Evolutionary conservation across 768 basidiomycete species (phyloP).

Genomic region (Albatrellus ellisii): DNA sequence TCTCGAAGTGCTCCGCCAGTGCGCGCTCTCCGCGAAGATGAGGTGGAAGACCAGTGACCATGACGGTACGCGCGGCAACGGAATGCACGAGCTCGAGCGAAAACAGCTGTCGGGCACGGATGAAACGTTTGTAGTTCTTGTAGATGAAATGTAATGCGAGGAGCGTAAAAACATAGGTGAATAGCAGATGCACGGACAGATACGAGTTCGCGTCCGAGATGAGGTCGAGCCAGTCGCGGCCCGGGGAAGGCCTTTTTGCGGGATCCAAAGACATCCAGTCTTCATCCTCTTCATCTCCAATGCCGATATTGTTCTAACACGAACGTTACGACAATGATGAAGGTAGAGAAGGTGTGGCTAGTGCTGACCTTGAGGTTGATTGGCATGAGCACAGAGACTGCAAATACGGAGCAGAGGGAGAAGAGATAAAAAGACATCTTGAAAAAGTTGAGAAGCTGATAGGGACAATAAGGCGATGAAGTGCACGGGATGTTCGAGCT

Average conservation of each 20-base stretch:
- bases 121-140: conserved; percentile 80
- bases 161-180: conserved; percentile 88
- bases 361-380: conserved; percentile 76
- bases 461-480: neutral
- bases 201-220: conserved; percentile 86
- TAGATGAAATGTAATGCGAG: conserved; percentile 80
- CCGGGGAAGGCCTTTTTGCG: conserved; percentile 17
- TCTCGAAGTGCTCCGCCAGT: conserved; percentile 89
- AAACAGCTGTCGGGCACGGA: conserved; percentile 86
- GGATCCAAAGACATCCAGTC: conserved; percentile 9
- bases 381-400: conserved; percentile 81
- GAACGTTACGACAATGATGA: neutral
- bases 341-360: neutral
- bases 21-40: conserved; percentile 77
- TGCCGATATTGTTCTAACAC: conserved; percentile 55
- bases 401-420: conserved; percentile 72
- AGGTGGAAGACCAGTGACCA: conserved; percentile 74
- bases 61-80: conserved; percentile 84
- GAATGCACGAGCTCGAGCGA: conserved; percentile 91
- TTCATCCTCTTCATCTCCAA: conserved; percentile 35
- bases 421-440: conserved; percentile 93
- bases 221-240: conserved; percentile 67
- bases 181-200: conserved; percentile 77
- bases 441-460: conserved; percentile 87
- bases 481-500: neutral